Evolutionary conservation across 2,329 filamentous ascomycete genomes (phyloP).

Genomic region (Botryotinia calthae): DNA sequence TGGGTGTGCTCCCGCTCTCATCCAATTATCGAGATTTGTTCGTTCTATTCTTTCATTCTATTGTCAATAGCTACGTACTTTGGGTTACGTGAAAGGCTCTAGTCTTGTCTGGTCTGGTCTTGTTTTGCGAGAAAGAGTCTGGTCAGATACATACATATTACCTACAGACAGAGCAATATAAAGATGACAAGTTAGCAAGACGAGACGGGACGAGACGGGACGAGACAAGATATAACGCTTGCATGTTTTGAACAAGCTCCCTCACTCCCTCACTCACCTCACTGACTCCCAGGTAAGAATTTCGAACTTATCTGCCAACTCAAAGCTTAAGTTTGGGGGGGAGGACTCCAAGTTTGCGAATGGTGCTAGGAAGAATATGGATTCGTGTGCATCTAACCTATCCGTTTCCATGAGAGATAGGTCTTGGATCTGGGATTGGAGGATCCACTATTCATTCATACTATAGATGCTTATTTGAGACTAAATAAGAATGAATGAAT

Average conservation of each 20-base stretch:
- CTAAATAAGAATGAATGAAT: not conserved
- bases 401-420: not conserved
- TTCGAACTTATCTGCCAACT: not conserved
- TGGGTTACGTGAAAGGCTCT: not conserved
- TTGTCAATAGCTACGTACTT: too few relatives aligned
- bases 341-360: not conserved
- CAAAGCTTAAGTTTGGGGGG: not conserved
- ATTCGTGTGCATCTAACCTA: not conserved
- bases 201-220: not conserved
- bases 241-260: not conserved
- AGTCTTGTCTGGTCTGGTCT: not conserved
- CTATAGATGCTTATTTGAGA: not conserved
- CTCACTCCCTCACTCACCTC: not conserved
- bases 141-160: not conserved
- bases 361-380: not conserved
- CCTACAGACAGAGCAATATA: not conserved
- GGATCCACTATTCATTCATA: not conserved
- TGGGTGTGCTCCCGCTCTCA: not conserved
- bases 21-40: not conserved
- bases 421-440: not conserved
- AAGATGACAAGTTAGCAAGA: not conserved
- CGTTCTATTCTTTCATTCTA: too few relatives aligned
- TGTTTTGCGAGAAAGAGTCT: not conserved
- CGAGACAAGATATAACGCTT: not conserved
- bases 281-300: not conserved